Conservation (phyloP, 2,329 filamentous ascomycete species). For the Aschersonia sp. region DNA sequence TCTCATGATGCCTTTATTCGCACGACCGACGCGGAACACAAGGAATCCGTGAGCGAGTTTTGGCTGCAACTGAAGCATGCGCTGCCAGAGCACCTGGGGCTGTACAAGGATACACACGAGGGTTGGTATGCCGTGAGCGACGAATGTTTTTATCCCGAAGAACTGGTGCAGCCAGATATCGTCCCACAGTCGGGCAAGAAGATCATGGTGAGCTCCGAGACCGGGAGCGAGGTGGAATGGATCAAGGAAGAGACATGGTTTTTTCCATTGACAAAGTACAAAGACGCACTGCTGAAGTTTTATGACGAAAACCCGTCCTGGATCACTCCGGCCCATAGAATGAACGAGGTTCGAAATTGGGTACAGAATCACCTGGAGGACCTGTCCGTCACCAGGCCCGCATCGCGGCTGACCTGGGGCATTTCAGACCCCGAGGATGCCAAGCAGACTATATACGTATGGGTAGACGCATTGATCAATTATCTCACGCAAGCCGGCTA, state of each 20-base stretch:
- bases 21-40: slow-evolving; percentile 74
- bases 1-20: slow-evolving; percentile 79
- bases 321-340: slow-evolving; percentile 57
- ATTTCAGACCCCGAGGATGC: slow-evolving; percentile 75
- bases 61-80: slow-evolving; percentile 59
- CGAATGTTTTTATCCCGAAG: slow-evolving; percentile 85
- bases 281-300: slow-evolving; percentile 62
- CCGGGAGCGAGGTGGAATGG: slow-evolving; percentile 89
- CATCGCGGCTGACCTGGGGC: slow-evolving; percentile 69
- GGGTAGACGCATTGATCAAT: slow-evolving; percentile 91
- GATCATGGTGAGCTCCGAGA: slow-evolving; percentile 72
- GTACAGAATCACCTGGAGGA: slow-evolving; percentile 70
- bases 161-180: slow-evolving; percentile 56
- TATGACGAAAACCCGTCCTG: slow-evolving; percentile 67
- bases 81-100: slow-evolving; percentile 46
- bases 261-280: slow-evolving; percentile 75
- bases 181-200: slow-evolving; percentile 72
- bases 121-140: slow-evolving; percentile 97
- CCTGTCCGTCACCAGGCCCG: slow-evolving; percentile 75
- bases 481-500: slow-evolving; percentile 84
- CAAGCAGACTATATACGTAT: slow-evolving; percentile 90
- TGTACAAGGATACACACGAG: slow-evolving; percentile 76
- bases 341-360: slow-evolving; percentile 65
- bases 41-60: slow-evolving; percentile 73
- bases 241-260: slow-evolving; percentile 88